Evolutionary conservation across 2,329 filamentous ascomycete genomes (phyloP), one percentile per base, ranked within the genome.

Genomic region (Chaetomium strumarium): DNA sequence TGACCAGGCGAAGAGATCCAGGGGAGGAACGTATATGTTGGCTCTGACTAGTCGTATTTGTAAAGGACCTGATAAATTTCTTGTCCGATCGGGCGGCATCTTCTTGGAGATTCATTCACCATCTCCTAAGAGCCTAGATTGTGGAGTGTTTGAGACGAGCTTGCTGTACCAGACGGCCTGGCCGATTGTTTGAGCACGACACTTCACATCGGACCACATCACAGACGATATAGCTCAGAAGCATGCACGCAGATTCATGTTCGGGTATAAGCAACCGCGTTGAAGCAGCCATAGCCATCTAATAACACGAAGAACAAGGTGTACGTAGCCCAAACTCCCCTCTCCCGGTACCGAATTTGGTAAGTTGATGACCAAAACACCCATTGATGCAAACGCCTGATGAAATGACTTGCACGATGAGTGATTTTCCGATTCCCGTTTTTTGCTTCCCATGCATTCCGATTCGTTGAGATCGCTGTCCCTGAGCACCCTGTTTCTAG

Each of bases 211-310:
- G 12, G 33, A 34, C 33, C 9, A 10, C 12, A 34, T 10, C 5
- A 14, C 13, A 34, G 10, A 4, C 24, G 7, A 4, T 17, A 43
- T 13, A 12, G 30, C 36, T 34, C 33, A 29, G 5, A 34, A 34
- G 33, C 11, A 7, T 24, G 24, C 24, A 24, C 24, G 33, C 33
- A 34, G 4, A 34, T 34, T 34, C 33, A 11, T 34, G 13, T 34
- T 10, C 5, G 48, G 55, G 55, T 54, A 56, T 56, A 54, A 43
- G 30, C 53, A 63, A 66, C 68, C 63, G 69, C 67, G 69, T 72
- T 72, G 69, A 72, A 72, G 70, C 70, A 66, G 66, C 62, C 60
- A 54, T 55, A 66, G 66, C 62, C 60, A 53, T 55, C 42, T 33
- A 52, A 52, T 38, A 36, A 46, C 20, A 53, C 37, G 40, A 46